A percentile compares a stretch with the other conserved stretches of the same genome.
These are phyloP conservation scores for Daucus carota DNA, from an alignment of 129 eudicot genomes.

Conservation along the genomic window DNA sequence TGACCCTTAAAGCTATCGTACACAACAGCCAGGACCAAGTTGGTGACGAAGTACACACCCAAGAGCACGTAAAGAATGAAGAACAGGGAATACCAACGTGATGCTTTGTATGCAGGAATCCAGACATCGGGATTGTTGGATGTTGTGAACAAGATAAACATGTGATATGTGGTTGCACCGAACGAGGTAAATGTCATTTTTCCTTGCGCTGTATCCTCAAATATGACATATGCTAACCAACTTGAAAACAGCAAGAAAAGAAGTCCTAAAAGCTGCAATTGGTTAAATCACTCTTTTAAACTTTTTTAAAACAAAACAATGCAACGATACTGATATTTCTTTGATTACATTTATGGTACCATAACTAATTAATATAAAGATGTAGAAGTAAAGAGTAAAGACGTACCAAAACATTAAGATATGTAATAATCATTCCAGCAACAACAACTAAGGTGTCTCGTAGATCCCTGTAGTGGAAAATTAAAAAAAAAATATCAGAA, in stretches of 20 bases:
- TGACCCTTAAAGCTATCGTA: constrained; percentile 88
- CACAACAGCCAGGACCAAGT: constrained; percentile 94
- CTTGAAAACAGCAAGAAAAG: constrained; percentile 82
- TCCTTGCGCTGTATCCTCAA: constrained; percentile 93
- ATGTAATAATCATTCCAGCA: constrained; percentile 78
- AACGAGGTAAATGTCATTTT: constrained; percentile 57
- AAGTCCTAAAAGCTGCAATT: constrained; percentile 63
- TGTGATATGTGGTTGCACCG: constrained; percentile 65
- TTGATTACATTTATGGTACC: not conserved
- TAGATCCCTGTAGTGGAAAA: constrained; percentile 46
- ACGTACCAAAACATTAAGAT: constrained; percentile 86
- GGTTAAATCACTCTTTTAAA: not conserved
- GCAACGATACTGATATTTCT: not conserved
- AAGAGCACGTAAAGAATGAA: constrained; percentile 76
- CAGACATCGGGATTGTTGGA: constrained; percentile 98
- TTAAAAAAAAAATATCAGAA: not conserved
- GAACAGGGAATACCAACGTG: constrained; percentile 78
- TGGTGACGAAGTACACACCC: constrained; percentile 97
- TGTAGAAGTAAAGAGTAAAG: constrained; percentile 10
- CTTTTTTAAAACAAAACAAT: not conserved
- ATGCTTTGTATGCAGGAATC: constrained; percentile 97
- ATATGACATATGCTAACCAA: constrained; percentile 95
- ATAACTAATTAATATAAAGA: not conserved
- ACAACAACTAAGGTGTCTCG: constrained; percentile 63
- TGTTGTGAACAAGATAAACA: constrained; percentile 88